phyloP scores from a whole-genome alignment of 2,329 filamentous ascomycete species.

The Emericellopsis cladophorae region DNA sequence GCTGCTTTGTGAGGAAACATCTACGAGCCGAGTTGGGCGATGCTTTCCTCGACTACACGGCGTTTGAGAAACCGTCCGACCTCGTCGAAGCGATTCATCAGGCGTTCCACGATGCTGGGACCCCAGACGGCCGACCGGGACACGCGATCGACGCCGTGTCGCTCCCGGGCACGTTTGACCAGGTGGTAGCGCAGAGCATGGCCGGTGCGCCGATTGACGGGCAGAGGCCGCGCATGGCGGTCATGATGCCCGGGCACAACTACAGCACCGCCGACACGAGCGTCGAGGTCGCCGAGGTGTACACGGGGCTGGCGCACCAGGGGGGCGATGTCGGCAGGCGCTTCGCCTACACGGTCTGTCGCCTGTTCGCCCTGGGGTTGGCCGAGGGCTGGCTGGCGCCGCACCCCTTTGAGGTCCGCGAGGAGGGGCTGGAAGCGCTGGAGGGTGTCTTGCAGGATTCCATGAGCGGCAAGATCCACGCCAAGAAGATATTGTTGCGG shows the following conservation, averaged over 20 bases:
- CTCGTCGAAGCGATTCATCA: conserved; percentile 6
- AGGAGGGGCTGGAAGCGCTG: conserved; percentile 4
- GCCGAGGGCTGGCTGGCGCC: conserved; percentile 7
- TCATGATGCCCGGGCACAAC: conserved; percentile 5
- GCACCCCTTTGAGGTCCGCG: conserved; percentile 6
- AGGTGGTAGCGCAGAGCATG: conserved; percentile 5
- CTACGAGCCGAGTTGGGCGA: conserved; percentile 5
- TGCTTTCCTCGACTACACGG: conserved; percentile 7
- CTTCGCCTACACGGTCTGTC: conserved; percentile 5
- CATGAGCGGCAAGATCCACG: conserved; percentile 5
- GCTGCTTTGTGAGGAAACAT: conserved; percentile 4
- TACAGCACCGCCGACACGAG: conserved; percentile 2
- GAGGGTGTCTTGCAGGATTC: conserved; percentile 5
- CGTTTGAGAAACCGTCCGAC: conserved; percentile 5
- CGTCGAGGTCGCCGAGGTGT: conserved; percentile 4
- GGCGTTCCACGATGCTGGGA: conserved; percentile 3
- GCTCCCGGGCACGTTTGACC: conserved; percentile 5
- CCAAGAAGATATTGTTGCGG: conserved; percentile 8
- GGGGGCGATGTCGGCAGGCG: conserved; percentile 4
- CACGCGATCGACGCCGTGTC: conserved; percentile 7
- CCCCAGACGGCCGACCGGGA: conserved; percentile 2
- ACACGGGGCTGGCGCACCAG: conserved; percentile 4
- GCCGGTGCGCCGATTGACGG: conserved; percentile 5
- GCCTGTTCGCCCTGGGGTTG: conserved; percentile 6
- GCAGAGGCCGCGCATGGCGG: conserved; percentile 5